Conservation (phyloP, 768 basidiomycete species). For the Collybiopsis confluens region DNA sequence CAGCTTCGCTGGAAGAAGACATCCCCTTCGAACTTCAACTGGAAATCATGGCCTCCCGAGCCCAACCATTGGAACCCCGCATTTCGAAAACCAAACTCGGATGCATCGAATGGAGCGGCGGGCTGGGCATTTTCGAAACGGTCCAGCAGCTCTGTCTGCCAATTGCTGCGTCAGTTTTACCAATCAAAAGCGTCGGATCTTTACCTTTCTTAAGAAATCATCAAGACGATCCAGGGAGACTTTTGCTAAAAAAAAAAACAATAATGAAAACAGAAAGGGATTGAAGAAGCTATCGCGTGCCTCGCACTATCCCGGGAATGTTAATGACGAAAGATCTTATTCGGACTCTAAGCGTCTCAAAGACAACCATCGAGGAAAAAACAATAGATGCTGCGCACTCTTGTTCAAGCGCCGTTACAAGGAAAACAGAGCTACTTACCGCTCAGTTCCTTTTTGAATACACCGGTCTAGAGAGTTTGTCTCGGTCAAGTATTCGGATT, state of each 20-base stretch:
- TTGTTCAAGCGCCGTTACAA: not conserved
- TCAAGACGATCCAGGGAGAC: conserved; percentile 49
- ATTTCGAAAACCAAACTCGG: conserved; percentile 31
- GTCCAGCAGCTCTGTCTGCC: conserved; percentile 30
- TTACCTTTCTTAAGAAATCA: conserved; percentile 37
- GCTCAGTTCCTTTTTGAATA: conserved; percentile 14
- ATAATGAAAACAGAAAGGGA: not conserved
- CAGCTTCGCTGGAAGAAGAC: conserved; percentile 36
- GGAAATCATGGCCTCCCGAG: conserved; percentile 28
- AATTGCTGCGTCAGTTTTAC: no score
- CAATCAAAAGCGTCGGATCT: not conserved
- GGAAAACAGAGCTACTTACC: not conserved
- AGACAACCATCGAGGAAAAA: conserved; percentile 36
- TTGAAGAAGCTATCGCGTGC: conserved; percentile 5
- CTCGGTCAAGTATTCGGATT: not conserved
- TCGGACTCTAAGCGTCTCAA: conserved; percentile 41
- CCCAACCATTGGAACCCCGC: conserved; percentile 37
- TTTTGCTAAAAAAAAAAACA: conserved; percentile 33
- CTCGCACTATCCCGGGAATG: conserved; percentile 23
- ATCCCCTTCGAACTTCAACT: conserved; percentile 34
- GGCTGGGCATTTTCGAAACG: conserved; percentile 13
- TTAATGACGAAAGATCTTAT: conserved; percentile 24
- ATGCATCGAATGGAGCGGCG: not conserved
- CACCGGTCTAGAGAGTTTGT: conserved; percentile 1
- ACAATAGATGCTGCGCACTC: conserved; percentile 17